These are phyloP conservation scores for Blastobotrys buckinghamii DNA, from an alignment of 1,139 yeast genomes.

Conservation along the genomic window DNA sequence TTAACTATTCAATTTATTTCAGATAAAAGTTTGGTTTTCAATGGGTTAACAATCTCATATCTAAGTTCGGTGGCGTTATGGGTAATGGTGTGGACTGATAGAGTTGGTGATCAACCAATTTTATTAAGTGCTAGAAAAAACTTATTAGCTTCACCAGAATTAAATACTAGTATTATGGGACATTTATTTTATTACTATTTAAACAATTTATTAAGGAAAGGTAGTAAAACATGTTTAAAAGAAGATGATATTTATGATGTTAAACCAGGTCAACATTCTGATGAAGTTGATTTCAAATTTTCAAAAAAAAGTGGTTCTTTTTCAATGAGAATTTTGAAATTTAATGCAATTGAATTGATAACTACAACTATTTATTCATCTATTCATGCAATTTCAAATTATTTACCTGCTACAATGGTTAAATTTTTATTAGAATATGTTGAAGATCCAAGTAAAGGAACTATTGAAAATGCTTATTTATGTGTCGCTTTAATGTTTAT, in stretches of 20 bases:
- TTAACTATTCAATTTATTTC: not conserved
- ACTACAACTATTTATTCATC: not conserved
- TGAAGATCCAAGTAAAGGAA: not conserved
- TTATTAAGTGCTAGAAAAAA: not conserved
- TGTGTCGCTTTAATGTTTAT: constrained; percentile 4
- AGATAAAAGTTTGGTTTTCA: no score
- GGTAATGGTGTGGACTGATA: constrained; percentile 3
- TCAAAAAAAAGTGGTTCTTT: not conserved
- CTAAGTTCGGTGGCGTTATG: not conserved
- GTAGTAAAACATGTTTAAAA: not conserved
- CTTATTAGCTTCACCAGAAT: not conserved
- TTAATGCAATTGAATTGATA: not conserved
- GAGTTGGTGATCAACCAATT: constrained; percentile 4
- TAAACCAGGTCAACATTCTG: not conserved
- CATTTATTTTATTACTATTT: not conserved
- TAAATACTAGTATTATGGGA: not conserved
- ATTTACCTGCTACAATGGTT: not conserved
- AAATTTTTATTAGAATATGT: constrained; percentile 8
- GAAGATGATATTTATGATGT: not conserved
- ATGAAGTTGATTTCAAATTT: not conserved
- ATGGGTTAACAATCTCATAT: not conserved
- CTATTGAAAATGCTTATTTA: constrained; percentile 1
- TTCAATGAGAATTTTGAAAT: not conserved
- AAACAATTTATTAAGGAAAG: not conserved
- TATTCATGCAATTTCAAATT: not conserved